These are phyloP conservation scores for Adansonia madagascariensis DNA, from an alignment of 441 rosid species.

Conservation along the genomic window DNA sequence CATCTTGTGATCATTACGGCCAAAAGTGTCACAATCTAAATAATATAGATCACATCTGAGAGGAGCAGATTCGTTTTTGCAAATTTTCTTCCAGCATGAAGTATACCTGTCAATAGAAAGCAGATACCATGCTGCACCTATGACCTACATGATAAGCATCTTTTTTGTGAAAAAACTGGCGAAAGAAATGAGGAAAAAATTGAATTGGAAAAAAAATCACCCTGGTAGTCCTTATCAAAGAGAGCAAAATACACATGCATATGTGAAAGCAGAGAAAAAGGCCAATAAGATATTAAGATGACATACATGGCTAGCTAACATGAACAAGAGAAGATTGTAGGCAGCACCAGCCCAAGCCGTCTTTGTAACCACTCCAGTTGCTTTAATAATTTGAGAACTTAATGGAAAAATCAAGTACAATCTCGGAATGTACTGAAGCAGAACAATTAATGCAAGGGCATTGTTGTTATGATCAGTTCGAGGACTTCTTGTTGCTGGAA, in stretches of 20 bases:
- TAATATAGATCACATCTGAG: conserved; percentile 52
- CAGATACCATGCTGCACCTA: conserved; percentile 90
- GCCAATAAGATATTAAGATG: conserved; percentile 10
- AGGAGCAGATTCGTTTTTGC: conserved; percentile 49
- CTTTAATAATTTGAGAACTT: conserved; percentile 84
- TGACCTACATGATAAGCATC: conserved; percentile 51
- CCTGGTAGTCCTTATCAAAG: neutral
- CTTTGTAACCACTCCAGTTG: conserved; percentile 85
- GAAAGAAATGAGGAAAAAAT: neutral
- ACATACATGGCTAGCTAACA: conserved; percentile 96
- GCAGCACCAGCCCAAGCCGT: conserved; percentile 99
- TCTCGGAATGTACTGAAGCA: conserved; percentile 81
- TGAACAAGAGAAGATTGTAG: conserved; percentile 80
- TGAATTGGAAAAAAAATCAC: neutral
- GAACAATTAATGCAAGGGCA: conserved; percentile 80
- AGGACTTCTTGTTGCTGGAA: conserved; percentile 66
- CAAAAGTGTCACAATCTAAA: conserved; percentile 67
- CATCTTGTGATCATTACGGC: conserved; percentile 32
- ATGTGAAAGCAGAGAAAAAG: neutral
- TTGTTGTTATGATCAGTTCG: conserved; percentile 70
- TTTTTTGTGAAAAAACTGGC: conserved; percentile 9
- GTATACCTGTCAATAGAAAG: conserved; percentile 75
- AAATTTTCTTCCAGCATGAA: conserved; percentile 70
- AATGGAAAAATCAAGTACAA: conserved; percentile 85
- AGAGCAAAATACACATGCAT: neutral